These are phyloP conservation scores for Glonium stellatum DNA, from an alignment of 495 filamentous ascomycete species.

Conservation along the genomic window DNA sequence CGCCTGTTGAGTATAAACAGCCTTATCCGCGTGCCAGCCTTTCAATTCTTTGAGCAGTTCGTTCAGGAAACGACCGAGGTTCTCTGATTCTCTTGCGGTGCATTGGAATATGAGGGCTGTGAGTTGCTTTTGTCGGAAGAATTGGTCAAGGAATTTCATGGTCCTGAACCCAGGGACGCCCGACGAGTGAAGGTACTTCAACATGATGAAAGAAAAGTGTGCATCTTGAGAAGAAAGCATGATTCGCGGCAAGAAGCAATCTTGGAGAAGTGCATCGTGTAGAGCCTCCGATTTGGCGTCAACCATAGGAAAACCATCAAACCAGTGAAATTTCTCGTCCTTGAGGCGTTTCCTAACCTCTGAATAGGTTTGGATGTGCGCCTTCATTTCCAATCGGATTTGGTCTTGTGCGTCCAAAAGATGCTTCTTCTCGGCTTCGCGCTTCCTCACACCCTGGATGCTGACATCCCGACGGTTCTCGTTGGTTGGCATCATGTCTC, in stretches of 20 bases:
- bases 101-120: conserved; percentile 77
- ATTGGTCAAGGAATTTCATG: conserved; percentile 69
- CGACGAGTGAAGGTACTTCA: conserved; percentile 75
- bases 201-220: conserved; percentile 75
- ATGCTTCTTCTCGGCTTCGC: conserved; percentile 56
- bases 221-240: conserved; percentile 79
- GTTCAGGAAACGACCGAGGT: conserved; percentile 80
- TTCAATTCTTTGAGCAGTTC: conserved; percentile 70
- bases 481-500: conserved; percentile 39
- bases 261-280: conserved; percentile 70
- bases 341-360: conserved; percentile 57
- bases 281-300: conserved; percentile 58
- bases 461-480: conserved; percentile 61
- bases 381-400: conserved; percentile 62
- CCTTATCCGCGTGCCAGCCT: conserved; percentile 73
- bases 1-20: conserved; percentile 72
- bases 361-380: conserved; percentile 56
- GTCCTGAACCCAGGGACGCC: conserved; percentile 83
- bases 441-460: conserved; percentile 52
- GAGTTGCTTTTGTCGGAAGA: conserved; percentile 75
- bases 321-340: conserved; percentile 77
- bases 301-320: conserved; percentile 44
- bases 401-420: conserved; percentile 53
- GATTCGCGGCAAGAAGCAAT: conserved; percentile 83
- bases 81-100: conserved; percentile 82